These are phyloP conservation scores for Leccinum obscurum DNA, from an alignment of 768 basidiomycete species.

Conservation along the genomic window DNA sequence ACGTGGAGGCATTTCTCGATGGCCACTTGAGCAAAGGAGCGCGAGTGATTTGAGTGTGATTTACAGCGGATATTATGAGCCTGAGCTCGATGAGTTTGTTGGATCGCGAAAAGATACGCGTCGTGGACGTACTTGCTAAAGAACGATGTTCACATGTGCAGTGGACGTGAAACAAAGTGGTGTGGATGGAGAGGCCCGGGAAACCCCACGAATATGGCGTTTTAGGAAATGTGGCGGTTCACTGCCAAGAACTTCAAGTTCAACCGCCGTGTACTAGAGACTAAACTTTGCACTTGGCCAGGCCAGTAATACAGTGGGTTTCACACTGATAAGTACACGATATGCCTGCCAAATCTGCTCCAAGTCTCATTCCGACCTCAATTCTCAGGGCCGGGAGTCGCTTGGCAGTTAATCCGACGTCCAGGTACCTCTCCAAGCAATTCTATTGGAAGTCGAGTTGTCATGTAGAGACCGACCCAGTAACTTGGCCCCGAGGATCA, in stretches of 20 bases:
- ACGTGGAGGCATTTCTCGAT: slow-evolving; percentile 47
- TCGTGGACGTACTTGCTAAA: slow-evolving; percentile 12
- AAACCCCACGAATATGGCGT: slow-evolving; percentile 9
- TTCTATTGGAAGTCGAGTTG: background rate
- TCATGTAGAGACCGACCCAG: background rate
- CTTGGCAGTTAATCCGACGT: background rate
- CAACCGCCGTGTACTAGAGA: too few relatives aligned
- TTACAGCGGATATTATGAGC: background rate
- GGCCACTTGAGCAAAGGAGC: background rate
- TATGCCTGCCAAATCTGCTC: too few relatives aligned
- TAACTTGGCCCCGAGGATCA: background rate
- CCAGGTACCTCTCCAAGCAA: background rate
- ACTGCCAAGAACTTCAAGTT: too few relatives aligned
- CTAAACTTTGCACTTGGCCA: too few relatives aligned
- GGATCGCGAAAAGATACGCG: slow-evolving; percentile 12
- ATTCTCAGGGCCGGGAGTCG: background rate
- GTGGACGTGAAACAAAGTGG: slow-evolving; percentile 23
- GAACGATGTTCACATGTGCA: slow-evolving; percentile 12
- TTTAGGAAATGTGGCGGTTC: slow-evolving; percentile 29
- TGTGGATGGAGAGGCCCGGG: background rate
- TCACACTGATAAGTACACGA: too few relatives aligned
- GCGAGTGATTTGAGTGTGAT: background rate
- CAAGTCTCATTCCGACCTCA: background rate
- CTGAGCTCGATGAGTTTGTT: background rate
- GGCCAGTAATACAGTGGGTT: too few relatives aligned